Evolutionary conservation across 73 alveolate species (phyloP).

Genomic region (Stentor coeruleus): DNA sequence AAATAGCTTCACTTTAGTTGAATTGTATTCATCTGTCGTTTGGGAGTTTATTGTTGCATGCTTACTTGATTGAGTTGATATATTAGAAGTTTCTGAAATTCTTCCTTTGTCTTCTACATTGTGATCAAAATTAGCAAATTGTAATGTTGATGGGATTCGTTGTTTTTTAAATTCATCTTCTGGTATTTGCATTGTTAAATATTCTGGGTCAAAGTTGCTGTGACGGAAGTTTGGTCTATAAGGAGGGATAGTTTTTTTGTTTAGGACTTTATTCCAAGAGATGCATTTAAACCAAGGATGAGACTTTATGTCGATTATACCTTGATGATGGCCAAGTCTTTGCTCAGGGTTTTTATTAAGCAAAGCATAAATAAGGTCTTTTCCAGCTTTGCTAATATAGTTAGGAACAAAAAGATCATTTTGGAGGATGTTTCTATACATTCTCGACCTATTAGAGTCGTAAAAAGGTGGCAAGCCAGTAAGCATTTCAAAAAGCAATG

Average conservation of each 20-base stretch:
- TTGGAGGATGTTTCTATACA: constrained; percentile 47
- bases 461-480: constrained; percentile 59
- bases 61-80: neutral
- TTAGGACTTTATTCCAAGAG: constrained; percentile 48
- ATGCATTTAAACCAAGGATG: constrained; percentile 59
- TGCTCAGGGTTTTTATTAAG: constrained; percentile 45
- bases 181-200: too few species aligned
- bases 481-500: constrained; percentile 41
- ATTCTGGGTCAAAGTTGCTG: constrained; percentile 53
- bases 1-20: neutral
- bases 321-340: constrained; percentile 43
- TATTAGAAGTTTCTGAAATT: too few species aligned
- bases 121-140: too few species aligned
- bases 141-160: too few species aligned
- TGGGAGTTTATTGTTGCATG: neutral
- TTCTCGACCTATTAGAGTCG: constrained; percentile 38
- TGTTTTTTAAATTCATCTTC: too few species aligned
- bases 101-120: too few species aligned
- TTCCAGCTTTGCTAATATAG: constrained; percentile 34
- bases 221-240: constrained; percentile 41
- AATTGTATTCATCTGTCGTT: neutral
- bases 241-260: constrained; percentile 52
- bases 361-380: constrained; percentile 28
- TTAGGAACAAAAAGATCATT: constrained; percentile 55
- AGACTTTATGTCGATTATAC: constrained; percentile 58